Evolutionary conservation across 176 grass and related monocot species (phyloP).

Genomic region (bread wheat (Triticum aestivum)): DNA sequence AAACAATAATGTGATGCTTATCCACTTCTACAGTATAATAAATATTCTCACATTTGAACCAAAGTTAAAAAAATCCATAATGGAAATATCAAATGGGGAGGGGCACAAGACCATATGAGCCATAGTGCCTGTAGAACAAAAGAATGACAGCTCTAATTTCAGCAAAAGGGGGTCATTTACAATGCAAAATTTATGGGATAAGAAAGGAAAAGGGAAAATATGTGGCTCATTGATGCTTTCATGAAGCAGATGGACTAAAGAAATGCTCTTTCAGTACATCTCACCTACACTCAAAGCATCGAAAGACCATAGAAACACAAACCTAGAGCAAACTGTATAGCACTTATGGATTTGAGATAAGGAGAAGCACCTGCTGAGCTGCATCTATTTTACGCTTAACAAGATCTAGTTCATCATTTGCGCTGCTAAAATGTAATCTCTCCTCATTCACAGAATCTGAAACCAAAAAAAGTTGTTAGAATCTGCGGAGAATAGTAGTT

Average conservation of each 20-base stretch:
- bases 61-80: background rate
- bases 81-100: background rate
- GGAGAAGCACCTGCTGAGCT: slow-evolving; percentile 58
- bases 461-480: slow-evolving; percentile 2
- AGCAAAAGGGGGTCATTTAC: background rate
- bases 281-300: background rate
- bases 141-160: background rate
- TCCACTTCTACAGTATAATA: background rate
- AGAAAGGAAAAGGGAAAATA: background rate
- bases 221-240: background rate
- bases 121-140: background rate
- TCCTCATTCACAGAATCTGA: slow-evolving; percentile 56
- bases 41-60: background rate
- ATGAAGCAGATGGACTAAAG: background rate
- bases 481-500: background rate
- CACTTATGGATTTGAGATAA: background rate
- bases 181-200: background rate
- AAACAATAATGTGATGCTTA: background rate
- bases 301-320: background rate
- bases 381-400: slow-evolving; percentile 56
- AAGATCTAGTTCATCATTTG: slow-evolving; percentile 52
- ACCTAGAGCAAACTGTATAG: background rate
- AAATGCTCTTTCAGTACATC: background rate
- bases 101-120: slow-evolving; percentile 2
- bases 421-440: slow-evolving; percentile 42